Evolutionary conservation across 2,329 filamentous ascomycete species (phyloP).

Genomic region (Colletotrichum kahawae): DNA sequence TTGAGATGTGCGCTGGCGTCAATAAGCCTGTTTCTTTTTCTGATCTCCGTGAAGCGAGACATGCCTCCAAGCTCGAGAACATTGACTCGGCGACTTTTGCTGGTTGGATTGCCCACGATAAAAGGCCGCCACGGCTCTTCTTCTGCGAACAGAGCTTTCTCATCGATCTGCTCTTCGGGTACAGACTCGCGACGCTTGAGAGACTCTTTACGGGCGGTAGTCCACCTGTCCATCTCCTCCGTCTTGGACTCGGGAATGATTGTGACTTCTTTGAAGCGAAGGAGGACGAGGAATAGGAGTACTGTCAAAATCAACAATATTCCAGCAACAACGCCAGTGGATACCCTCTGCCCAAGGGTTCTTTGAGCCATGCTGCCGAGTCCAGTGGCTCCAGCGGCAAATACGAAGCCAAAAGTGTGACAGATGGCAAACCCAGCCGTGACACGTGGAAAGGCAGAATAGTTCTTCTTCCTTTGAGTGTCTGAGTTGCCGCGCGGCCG

Average conservation of each 20-base stretch:
- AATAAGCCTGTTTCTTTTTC: constrained; percentile 61
- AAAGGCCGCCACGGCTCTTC: constrained; percentile 71
- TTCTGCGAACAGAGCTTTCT: constrained; percentile 43
- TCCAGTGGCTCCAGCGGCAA: constrained; percentile 72
- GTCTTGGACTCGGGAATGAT: constrained; percentile 70
- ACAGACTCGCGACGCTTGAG: constrained; percentile 48
- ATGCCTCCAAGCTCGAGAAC: constrained; percentile 71
- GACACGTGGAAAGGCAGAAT: constrained; percentile 77
- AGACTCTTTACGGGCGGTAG: constrained; percentile 53
- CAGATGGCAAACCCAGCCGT: constrained; percentile 73
- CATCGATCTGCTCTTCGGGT: constrained; percentile 26
- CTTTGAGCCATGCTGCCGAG: constrained; percentile 72
- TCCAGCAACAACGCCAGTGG: constrained; percentile 71
- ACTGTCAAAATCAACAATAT: constrained; percentile 70
- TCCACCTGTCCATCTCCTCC: constrained; percentile 58
- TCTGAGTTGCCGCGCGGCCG: constrained; percentile 48
- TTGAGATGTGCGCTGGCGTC: constrained; percentile 47
- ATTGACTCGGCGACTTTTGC: constrained; percentile 72
- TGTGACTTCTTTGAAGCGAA: constrained; percentile 69
- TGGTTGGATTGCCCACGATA: constrained; percentile 74
- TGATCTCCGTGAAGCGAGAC: constrained; percentile 77
- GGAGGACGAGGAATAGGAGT: constrained; percentile 64
- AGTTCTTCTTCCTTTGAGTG: constrained; percentile 64
- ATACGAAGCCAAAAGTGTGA: constrained; percentile 72
- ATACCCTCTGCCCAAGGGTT: constrained; percentile 65